A percentile compares a stretch with the other conserved stretches of the same genome.
These are phyloP conservation scores for Amylocystis lapponica DNA, from an alignment of 768 basidiomycete genomes.

Conservation along the genomic window DNA sequence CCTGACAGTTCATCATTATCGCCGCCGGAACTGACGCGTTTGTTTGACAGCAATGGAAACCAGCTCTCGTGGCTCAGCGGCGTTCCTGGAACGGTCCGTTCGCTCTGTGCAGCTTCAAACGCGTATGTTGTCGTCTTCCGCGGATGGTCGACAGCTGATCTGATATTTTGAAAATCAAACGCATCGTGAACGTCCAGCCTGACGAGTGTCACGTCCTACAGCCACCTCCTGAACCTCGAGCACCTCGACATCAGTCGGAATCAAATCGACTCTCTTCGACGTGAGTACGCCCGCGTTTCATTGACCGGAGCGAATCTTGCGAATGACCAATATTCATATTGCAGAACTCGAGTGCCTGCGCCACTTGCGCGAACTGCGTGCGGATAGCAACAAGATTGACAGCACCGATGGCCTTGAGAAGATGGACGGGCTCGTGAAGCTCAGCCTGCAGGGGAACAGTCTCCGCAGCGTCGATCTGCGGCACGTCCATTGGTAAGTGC, in stretches of 20 bases:
- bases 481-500: constrained; percentile 61
- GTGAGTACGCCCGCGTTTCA: constrained; percentile 43
- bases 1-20: background rate
- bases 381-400: constrained; percentile 79
- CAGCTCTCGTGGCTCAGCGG: constrained; percentile 78
- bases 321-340: constrained; percentile 1
- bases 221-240: constrained; percentile 81
- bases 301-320: background rate
- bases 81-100: constrained; percentile 63
- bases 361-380: constrained; percentile 82
- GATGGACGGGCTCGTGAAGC: constrained; percentile 77
- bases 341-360: constrained; percentile 82
- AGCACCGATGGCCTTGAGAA: constrained; percentile 70
- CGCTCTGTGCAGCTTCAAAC: constrained; percentile 73
- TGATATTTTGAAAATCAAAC: background rate
- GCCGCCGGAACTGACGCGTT: background rate
- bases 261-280: constrained; percentile 78
- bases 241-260: constrained; percentile 89
- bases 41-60: constrained; percentile 55
- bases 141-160: background rate
- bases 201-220: constrained; percentile 82
- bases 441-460: constrained; percentile 74
- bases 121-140: constrained; percentile 40
- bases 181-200: constrained; percentile 41
- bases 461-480: constrained; percentile 58